Base-by-base conservation (phyloP, 2,329 filamentous ascomycete genomes). In the Fusarium solani-melongenae region DNA sequence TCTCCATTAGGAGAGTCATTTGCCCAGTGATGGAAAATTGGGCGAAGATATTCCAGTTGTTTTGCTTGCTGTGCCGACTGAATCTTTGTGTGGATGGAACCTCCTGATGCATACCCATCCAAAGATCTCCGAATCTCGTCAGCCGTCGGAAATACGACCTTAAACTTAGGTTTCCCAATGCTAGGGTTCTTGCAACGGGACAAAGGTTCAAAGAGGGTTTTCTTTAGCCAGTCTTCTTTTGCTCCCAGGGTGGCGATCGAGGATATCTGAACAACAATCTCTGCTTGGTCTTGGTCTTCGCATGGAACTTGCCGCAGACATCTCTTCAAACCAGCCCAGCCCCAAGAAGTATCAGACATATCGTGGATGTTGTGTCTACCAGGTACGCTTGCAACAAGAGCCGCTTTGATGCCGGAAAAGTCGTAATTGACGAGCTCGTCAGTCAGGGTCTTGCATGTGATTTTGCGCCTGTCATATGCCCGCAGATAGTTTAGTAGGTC, bases 71-170 rank as follows among this genome's bases (percentile, higher is more conserved):
- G 87, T 3, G 87, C 74, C 1, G 91, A 93, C 73, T 93, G 88
- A 2, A 91, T 89, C 79, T 94, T 96, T 77, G 91, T 94, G 78
- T 97, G 94, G 64, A 98, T 96, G 0, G 94, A 96, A 2, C 83
- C 88, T 0, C 95, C 95, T 0, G 94, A 94, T 3, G 77, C 81
- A 78, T 97, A 97, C 7, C 95, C 95, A 77, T 95, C 92, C 0
- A 97, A 80, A 0, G 92, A 95, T 44, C 85, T 85, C 17, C 94
- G 89, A 66, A 98, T 93, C 79, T 97, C 94, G 61, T 93, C 88
- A 0, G 92, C 86, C 0, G 94, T 96, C 0, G 95, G 95, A 74
- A 96, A 98, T 6, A 98, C 88, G 39, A 98, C 86, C 58, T 91
- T 92, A 82, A 93, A 92, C 6, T 82, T 85, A 1, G 91, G 87